Percentiles rank a stretch among this genome's conserved stretches.
Conservation (phyloP, 116 monocot genomes). For the Papilionanthe hybrid region DNA sequence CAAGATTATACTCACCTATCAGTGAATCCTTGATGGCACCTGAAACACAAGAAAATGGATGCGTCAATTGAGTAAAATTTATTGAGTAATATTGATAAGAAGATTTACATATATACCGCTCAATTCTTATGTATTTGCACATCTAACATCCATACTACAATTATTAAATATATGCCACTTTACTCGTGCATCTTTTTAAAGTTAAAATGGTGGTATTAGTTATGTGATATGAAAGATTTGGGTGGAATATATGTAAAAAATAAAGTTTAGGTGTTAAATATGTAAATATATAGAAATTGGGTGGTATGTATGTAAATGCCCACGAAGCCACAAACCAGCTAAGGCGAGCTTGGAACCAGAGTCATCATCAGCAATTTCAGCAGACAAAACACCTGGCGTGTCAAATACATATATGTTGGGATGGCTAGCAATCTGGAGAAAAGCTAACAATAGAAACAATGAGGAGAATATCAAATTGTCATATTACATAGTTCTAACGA, state of each 20-base stretch:
- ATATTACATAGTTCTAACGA: neutral
- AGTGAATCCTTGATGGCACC: slow-evolving; percentile 61
- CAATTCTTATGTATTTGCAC: too few relatives aligned
- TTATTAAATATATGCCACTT: too few relatives aligned
- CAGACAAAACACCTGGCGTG: slow-evolving; percentile 64
- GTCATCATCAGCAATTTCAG: slow-evolving; percentile 37
- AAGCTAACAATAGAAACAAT: neutral
- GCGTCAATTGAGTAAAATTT: neutral
- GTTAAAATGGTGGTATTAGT: too few relatives aligned
- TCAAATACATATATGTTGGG: slow-evolving; percentile 88
- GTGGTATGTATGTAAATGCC: too few relatives aligned
- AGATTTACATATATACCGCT: too few relatives aligned
- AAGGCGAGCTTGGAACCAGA: slow-evolving; percentile 64
- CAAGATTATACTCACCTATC: slow-evolving; percentile 38
- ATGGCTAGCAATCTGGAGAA: slow-evolving; percentile 73
- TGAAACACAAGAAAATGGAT: slow-evolving; percentile 15
- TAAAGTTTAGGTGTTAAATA: too few relatives aligned
- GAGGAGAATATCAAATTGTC: neutral
- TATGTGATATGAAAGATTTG: too few relatives aligned
- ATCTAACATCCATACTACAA: too few relatives aligned
- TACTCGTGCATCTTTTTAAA: too few relatives aligned
- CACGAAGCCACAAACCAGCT: slow-evolving; percentile 35
- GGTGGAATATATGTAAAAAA: too few relatives aligned
- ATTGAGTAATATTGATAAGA: neutral
- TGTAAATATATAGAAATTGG: too few relatives aligned